Base-by-base conservation (phyloP, 2,329 filamentous ascomycete species). In the Neopestalotiopsis rosae region DNA sequence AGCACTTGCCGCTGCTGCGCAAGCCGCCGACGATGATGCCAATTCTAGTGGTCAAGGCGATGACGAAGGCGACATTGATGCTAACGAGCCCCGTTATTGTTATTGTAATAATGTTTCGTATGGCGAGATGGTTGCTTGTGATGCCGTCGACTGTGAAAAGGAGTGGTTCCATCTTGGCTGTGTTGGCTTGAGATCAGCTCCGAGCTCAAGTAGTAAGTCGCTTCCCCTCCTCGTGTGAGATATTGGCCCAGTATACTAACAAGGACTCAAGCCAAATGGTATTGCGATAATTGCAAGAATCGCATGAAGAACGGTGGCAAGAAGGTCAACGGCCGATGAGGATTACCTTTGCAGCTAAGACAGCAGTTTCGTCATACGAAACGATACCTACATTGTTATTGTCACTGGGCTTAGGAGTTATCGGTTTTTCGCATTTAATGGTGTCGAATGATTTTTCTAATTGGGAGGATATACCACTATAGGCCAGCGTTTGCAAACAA, bases 161-260 rank as follows among this genome's bases (percentile, higher is more conserved):
- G 92, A 95, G 80, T 95, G 93, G 93, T 95, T 95, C 83, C 93
- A 95, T 84, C 81, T 96, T 64, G 91, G 91, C 64, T 96, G 93
- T 79, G 93, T 94, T 38, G 93, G 93, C 32, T 81, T 96, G 74
- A 92, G 91, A 74, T 92, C 92, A 69, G 92, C 93, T 66, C 93
- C 93, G n/a, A 90, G 88, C 69, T 89, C 90, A 71, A 94, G 91
- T 80, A 88, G 91, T 93, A 81, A 85, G 90, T 88, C 72, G 70
- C 24, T 40, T 32, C 9, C 5, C 59, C 30, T n/a, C 6, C 14
- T 17, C 2, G 0, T 20, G 12, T 38, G 24, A 20, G 6, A 34
- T 5, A 12, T 34, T 3, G 13, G 32, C 14, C 10, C 40, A 4
- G 34, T 5, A 17, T 40, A 40, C 59, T 62, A 17, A 62, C 34